These are phyloP conservation scores for Prosopis cineraria DNA, from an alignment of 306 rosid genomes.

Conservation along the genomic window DNA sequence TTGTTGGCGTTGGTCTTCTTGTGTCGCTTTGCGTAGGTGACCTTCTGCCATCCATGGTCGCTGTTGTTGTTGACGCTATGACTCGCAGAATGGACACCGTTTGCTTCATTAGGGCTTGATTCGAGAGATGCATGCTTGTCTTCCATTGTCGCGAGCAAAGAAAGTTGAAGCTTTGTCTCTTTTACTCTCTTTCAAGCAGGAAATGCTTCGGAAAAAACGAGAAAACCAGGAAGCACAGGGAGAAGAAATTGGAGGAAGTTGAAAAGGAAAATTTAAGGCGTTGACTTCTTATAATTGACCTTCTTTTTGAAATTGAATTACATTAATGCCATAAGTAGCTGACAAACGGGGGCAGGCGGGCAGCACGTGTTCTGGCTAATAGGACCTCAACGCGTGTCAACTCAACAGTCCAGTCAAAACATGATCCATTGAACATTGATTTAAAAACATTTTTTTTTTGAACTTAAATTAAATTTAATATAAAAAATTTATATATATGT, in stretches of 20 bases:
- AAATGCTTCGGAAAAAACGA: not conserved
- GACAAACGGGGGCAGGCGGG: not conserved
- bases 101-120: constrained; percentile 1
- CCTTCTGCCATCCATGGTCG: constrained; percentile 98
- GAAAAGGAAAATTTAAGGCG: not conserved
- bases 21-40: constrained; percentile 77
- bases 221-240: not conserved
- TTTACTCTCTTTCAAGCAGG: not conserved
- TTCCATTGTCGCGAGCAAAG: not conserved
- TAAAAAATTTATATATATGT: no score
- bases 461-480: no score
- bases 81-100: constrained; percentile 21
- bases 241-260: not conserved
- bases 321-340: not conserved
- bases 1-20: constrained; percentile 51
- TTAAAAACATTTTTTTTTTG: no score
- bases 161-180: not conserved
- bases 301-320: not conserved
- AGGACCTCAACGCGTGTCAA: not conserved
- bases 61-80: constrained; percentile 22
- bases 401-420: not conserved
- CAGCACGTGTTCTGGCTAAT: not conserved
- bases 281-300: not conserved
- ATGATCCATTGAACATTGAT: not conserved
- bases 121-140: not conserved